Base-by-base conservation (phyloP, 1,139 yeast species). In the Hansenula lynferdii region DNA sequence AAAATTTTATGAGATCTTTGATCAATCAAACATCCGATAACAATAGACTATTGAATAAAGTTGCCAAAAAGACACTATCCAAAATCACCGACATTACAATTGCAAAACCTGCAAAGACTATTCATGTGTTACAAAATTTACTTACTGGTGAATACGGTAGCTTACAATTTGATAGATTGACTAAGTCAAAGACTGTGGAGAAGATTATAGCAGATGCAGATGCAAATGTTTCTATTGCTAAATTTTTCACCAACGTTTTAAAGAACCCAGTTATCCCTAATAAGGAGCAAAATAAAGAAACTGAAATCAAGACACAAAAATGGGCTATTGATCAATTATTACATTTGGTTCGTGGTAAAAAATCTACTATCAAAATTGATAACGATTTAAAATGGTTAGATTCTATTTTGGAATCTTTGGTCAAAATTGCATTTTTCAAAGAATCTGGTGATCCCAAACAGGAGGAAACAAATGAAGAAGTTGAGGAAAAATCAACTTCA, bases 1-100 rank as follows among this genome's bases (percentile, higher is more conserved):
- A 78, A 19, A 87, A 90, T 58, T 67, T 90, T 26, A 60, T 85
- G 65, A 72, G 95, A 53, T 75, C 86, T 16, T 62, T 90, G 36
- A 79, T 86, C 44, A 85, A 87, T 57, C 97, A 90, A 56, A 67
- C 85, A 4, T 68, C 86, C 1, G 83, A 85, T 43, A 55, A 70
- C 10, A 80, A 77, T 42, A 70, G 96, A 41, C 60, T 79, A 46
- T 67, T 90, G 40, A 72, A 85, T 61, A 83, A 79, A 46, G 69
- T 84, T 25, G 81, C 96, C 1, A 70, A 70, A 39, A 70, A 65
- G 42, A 70, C 75, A 0, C 61, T 84, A 9, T 57, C 63, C 11
- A 45, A 58, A 8, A 64, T 86, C 15, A 61, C 70, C 3, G 63
- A 63, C 2, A 64, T 56, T 5, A 59, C 73, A 11, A 43, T 49